phyloP scores from a whole-genome alignment of 768 basidiomycete genomes.

The Clathrus columnatus region DNA sequence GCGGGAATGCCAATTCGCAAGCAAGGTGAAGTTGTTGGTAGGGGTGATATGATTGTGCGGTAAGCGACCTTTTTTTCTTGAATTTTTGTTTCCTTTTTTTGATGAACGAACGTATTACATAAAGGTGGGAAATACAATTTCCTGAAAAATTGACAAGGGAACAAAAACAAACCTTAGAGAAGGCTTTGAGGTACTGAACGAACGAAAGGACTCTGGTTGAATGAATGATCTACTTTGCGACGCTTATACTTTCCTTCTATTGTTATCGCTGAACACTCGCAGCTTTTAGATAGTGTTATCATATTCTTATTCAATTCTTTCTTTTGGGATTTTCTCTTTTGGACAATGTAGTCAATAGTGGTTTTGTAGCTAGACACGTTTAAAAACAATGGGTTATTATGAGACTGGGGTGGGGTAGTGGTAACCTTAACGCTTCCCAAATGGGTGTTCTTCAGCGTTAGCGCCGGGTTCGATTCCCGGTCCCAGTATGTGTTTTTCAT shows the following conservation, averaged over 20 bases:
- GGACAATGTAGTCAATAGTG: not conserved
- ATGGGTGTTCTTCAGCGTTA: not conserved
- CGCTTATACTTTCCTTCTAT: not conserved
- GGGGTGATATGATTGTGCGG: slow-evolving; percentile 59
- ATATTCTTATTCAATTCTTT: not conserved
- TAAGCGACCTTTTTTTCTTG: slow-evolving; percentile 23
- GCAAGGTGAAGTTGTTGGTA: slow-evolving; percentile 42
- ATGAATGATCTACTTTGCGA: not conserved
- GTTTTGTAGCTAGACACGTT: no score
- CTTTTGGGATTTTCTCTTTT: not conserved
- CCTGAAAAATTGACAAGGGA: slow-evolving; percentile 11
- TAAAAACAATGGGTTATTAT: no score
- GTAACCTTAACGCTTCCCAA: slow-evolving; percentile 12
- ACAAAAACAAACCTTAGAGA: slow-evolving; percentile 11
- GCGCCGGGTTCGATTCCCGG: slow-evolving; percentile 13
- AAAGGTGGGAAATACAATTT: slow-evolving; percentile 13
- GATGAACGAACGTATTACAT: not conserved
- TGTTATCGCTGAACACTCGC: not conserved
- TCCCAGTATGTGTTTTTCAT: slow-evolving; percentile 7
- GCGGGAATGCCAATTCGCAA: slow-evolving; percentile 63
- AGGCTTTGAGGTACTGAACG: not conserved
- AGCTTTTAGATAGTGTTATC: not conserved
- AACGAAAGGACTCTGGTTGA: no score
- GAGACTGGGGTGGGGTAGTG: slow-evolving; percentile 11
- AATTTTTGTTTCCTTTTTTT: not conserved